These are phyloP conservation scores for Rhododendron kiyosumense DNA, from an alignment of 148 eudicot genomes.

Conservation along the genomic window DNA sequence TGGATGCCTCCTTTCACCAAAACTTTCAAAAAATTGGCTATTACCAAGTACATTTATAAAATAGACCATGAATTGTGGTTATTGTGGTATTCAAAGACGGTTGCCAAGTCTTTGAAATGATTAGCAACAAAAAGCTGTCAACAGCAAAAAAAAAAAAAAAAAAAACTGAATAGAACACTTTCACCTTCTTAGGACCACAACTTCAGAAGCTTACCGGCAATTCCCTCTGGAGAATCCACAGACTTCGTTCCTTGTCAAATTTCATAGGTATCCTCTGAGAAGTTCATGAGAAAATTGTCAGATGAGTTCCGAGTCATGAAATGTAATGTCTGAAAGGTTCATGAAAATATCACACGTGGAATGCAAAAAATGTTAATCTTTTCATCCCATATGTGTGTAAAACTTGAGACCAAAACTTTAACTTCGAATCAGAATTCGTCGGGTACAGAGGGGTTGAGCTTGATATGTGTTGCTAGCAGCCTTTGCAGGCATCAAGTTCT, in stretches of 20 bases:
- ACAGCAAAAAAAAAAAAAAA: not conserved
- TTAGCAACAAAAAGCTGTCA: not conserved
- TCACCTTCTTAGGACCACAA: not conserved
- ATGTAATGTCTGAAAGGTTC: not conserved
- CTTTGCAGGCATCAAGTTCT: not conserved
- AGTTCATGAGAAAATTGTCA: constrained; percentile 2
- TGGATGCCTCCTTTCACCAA: not conserved
- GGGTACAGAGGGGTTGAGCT: not conserved
- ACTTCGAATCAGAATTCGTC: not conserved
- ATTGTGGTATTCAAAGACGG: not conserved
- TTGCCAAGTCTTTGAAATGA: not conserved
- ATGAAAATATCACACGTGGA: not conserved
- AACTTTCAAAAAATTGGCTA: not conserved
- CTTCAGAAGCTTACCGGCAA: constrained; percentile 53
- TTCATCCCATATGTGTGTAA: not conserved
- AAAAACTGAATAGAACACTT: not conserved
- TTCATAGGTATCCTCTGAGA: constrained; percentile 67
- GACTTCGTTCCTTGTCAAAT: constrained; percentile 45
- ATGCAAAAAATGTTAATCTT: not conserved
- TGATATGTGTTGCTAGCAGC: not conserved
- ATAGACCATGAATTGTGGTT: not conserved
- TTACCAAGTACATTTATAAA: not conserved
- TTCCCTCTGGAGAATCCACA: constrained; percentile 75
- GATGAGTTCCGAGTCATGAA: not conserved
- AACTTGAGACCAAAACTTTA: not conserved